A percentile compares a stretch with the other conserved stretches of the same genome.
phyloP scores from a whole-genome alignment of 1,284 basidiomycete genomes.

The Fomitopsis palustris region DNA sequence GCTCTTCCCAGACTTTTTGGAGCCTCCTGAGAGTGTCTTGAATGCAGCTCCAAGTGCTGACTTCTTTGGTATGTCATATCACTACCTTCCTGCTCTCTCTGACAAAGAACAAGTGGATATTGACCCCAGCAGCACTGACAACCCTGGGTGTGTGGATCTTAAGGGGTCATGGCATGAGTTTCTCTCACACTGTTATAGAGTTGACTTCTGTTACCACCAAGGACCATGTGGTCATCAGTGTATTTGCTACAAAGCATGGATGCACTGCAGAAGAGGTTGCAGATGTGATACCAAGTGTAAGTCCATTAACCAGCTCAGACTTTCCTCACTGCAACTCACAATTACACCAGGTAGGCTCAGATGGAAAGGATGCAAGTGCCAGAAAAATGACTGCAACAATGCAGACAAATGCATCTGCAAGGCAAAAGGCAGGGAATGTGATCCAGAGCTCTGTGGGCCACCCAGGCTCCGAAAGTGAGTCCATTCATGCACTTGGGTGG shows the following conservation, averaged over 20 bases:
- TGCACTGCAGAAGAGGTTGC: constrained; percentile 21
- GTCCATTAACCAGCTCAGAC: no score
- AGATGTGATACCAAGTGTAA: constrained; percentile 28
- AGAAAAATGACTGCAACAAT: constrained; percentile 9
- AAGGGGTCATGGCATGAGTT: neutral
- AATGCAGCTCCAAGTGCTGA: neutral
- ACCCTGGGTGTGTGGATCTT: neutral
- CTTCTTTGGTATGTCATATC: neutral
- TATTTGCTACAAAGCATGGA: constrained; percentile 26
- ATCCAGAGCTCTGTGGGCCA: constrained; percentile 27
- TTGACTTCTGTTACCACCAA: constrained; percentile 35
- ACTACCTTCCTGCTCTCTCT: neutral
- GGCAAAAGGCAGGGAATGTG: constrained; percentile 36
- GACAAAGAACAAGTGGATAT: neutral
- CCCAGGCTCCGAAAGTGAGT: neutral
- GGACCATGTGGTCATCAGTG: constrained; percentile 38
- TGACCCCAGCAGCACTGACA: neutral
- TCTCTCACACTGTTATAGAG: constrained; percentile 18
- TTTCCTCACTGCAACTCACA: no score
- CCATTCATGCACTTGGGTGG: neutral
- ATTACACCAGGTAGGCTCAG: constrained; percentile 32
- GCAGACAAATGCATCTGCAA: constrained; percentile 32
- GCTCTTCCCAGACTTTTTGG: constrained; percentile 10
- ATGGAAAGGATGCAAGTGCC: constrained; percentile 39
- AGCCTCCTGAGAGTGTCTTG: neutral